Base-by-base conservation (phyloP, 495 filamentous ascomycete species). In the Aspergillus kassunensis region DNA sequence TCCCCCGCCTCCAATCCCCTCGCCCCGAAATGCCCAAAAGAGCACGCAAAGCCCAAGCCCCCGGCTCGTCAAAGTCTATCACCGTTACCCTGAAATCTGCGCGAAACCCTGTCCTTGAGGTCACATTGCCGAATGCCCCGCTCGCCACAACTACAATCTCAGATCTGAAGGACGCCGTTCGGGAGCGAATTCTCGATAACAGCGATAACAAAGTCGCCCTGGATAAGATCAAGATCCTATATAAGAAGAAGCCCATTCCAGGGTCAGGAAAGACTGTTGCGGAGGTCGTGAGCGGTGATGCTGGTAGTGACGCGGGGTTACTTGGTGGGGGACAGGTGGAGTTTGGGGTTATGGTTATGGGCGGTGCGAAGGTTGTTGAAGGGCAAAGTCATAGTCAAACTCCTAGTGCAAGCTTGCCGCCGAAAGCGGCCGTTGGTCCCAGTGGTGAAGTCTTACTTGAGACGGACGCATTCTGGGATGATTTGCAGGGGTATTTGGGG, bases 341-440 rank as follows among this genome's bases (percentile, higher is more conserved):
- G 72, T 81, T 97, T 47, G 81, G 79, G 0, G 77, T 95, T 24
- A 96, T 98, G 93, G 74, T 96, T 20, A 85, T 97, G 58, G 89
- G 86, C 9, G 81, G 74, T 16, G 75, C 74, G 29, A 59, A 62
- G 58, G 60, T 61, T 27, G 55, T 68, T 33, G 68, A 67, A 8
- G 46, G 49, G 0, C 56, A 59, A 35, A 30, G 24, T 67, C 61
- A 51, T 60, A 63, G 59, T 66, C 49, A 54, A 57, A 21, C 10
- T n/a, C n/a, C n/a, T n/a, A n/a, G n/a, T n/a, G n/a, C 1, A 34
- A 39, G 33, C 23, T 59, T 53, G 48, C 63, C 23, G 61, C 68
- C n/a, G n/a, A 70, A 72, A 51, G 66, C 75, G 13, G 80, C 77
- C 23, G 75, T 80, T 48, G 83, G 78, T 12, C 67, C 73, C 21